A percentile compares a stretch with the other conserved stretches of the same genome.
phyloP scores from a whole-genome alignment of 225 moss, liverwort and hornwort genomes.

The Neckera pumila region DNA sequence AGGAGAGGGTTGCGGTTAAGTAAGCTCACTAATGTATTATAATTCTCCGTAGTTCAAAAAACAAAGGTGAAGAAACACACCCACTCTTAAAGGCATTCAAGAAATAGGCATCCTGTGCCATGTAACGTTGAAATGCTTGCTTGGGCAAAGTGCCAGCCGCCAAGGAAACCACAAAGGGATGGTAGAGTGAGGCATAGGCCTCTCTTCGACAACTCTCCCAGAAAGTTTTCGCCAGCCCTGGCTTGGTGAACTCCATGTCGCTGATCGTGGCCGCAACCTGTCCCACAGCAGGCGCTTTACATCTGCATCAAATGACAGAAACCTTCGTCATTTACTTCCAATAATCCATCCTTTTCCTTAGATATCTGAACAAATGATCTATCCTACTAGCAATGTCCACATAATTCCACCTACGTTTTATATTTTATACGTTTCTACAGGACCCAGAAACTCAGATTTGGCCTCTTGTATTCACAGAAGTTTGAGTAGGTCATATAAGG shows the following conservation, averaged over 20 bases:
- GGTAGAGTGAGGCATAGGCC: conserved; percentile 63
- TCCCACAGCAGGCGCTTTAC: neutral
- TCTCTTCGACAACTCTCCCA: conserved; percentile 59
- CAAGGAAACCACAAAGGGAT: conserved; percentile 79
- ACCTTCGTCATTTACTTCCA: neutral
- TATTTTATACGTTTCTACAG: neutral
- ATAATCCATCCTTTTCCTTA: neutral
- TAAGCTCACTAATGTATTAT: neutral
- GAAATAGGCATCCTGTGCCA: conserved; percentile 78
- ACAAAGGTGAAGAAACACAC: conserved; percentile 6
- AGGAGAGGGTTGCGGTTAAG: neutral
- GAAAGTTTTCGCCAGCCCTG: conserved; percentile 30
- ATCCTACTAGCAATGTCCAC: neutral
- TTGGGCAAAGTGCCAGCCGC: conserved; percentile 56
- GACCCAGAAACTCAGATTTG: neutral
- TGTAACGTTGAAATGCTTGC: conserved; percentile 47
- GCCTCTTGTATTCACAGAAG: neutral
- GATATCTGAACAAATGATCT: neutral
- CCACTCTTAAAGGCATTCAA: conserved; percentile 61
- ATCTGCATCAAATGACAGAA: conserved; percentile 15
- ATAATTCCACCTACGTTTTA: neutral
- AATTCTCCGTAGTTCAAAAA: neutral
- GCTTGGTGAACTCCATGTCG: conserved; percentile 12
- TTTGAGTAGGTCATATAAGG: neutral
- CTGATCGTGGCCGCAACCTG: neutral